phyloP scores from a whole-genome alignment of 2,329 filamentous ascomycete genomes.

The Pyrenochaeta sp. region DNA sequence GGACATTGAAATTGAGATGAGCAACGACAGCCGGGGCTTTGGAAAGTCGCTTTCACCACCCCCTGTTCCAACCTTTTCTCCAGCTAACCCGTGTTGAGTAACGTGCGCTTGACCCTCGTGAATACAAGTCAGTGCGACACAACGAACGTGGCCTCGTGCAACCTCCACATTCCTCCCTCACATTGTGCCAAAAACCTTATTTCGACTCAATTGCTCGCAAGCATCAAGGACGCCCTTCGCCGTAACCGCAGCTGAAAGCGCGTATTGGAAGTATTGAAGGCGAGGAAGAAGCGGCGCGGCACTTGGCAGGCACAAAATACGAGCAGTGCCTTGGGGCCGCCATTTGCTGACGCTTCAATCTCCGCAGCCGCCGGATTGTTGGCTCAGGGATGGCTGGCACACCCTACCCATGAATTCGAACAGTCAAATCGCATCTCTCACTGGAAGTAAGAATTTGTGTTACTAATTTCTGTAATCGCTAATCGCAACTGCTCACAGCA shows the following conservation, averaged over 20 bases:
- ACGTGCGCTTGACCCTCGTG: background rate
- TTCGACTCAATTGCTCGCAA: conserved; percentile 3
- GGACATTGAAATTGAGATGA: conserved; percentile 13
- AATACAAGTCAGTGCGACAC: background rate
- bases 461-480: background rate
- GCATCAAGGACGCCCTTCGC: conserved; percentile 2
- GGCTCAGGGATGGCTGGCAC: conserved; percentile 1
- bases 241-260: conserved; percentile 1
- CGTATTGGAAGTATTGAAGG: conserved; percentile 1
- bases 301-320: conserved; percentile 9
- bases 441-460: background rate
- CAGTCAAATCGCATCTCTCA: background rate
- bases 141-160: conserved; percentile 4
- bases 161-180: background rate
- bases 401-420: background rate
- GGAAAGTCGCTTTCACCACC: background rate
- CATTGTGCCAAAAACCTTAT: conserved; percentile 7
- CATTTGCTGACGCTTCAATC: conserved; percentile 11
- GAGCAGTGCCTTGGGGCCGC: conserved; percentile 5
- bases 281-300: conserved; percentile 9
- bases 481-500: background rate
- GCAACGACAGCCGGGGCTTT: conserved; percentile 1
- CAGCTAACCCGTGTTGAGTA: background rate
- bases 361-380: conserved; percentile 9
- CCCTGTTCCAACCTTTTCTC: background rate